Base-by-base conservation (phyloP, 352 stramenopile genomes). In the Globisporangium iwayamae region DNA sequence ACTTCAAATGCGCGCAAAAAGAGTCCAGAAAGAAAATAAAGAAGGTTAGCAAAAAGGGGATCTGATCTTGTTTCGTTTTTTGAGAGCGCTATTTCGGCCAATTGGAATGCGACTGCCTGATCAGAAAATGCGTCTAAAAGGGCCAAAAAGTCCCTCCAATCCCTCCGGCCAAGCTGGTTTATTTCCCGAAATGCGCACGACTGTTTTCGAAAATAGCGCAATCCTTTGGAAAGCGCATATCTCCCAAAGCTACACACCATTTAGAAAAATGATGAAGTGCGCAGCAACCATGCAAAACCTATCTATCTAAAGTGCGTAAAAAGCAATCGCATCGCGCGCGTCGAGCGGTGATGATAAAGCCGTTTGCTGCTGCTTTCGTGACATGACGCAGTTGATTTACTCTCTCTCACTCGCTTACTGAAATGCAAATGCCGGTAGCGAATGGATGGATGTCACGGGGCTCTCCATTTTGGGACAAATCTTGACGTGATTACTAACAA, bases 401-500 rank as follows among this genome's bases (percentile, higher is more conserved):
- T 38, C 34, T 38, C 34, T 6, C 34, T 38, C 34, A 9, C 34
- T 14, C 47, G 20, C 7, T 54, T 30, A 11, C 47, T 30, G 10
- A 34, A 38, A n/a, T n/a, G n/a, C n/a, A n/a, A n/a, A n/a, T n/a
- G n/a, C n/a, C 34, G 34, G 34, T 11, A 38, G 34, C 10, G 0
- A 18, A 9, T 32, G 46, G 46, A 32, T 34, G 46, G n/a, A 52
- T 41, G 18, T 28, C 14, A 56, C 50, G n/a, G 14, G 2, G n/a
- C 9, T 14, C 20, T 20, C 28, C 2, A 38, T 38, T 38, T 25
- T 56, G 50, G 48, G 25, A 56, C 50, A 56, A 56, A 56, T 22
- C 25, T 56, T 56, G 50, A 56, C 13, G 50, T 14, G 50, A 56
- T 56, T 56, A 56, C 50, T 56, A 56, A 56, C 28, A 56, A 14